These are phyloP conservation scores for Magnusiomyces paraingens DNA, from an alignment of 1,139 yeast genomes.

Conservation along the genomic window DNA sequence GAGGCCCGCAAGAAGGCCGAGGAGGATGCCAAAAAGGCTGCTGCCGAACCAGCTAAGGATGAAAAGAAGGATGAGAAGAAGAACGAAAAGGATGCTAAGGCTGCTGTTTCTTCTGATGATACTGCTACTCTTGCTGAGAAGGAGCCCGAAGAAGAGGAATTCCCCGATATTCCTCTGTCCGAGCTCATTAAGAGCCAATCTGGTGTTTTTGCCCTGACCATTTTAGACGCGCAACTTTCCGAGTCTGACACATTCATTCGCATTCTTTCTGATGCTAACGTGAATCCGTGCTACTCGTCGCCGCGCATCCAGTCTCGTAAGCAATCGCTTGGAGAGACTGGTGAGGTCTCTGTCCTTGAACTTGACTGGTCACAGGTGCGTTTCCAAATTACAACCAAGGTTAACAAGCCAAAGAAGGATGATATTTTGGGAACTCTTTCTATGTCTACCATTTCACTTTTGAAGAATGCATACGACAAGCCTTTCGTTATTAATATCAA, in stretches of 20 bases:
- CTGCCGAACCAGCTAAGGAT: slow-evolving; percentile 24
- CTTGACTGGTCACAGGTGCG: slow-evolving; percentile 64
- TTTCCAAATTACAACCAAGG: slow-evolving; percentile 52
- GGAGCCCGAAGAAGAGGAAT: slow-evolving; percentile 27
- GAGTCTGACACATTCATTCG: slow-evolving; percentile 58
- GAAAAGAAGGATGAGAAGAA: slow-evolving; percentile 26
- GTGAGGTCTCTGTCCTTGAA: slow-evolving; percentile 70
- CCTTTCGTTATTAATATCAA: slow-evolving; percentile 50
- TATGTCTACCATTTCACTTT: slow-evolving; percentile 61
- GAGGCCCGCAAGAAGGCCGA: slow-evolving; percentile 30
- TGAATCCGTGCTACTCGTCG: slow-evolving; percentile 54
- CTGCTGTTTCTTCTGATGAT: neutral
- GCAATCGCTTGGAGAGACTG: slow-evolving; percentile 40
- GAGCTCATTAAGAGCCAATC: slow-evolving; percentile 57
- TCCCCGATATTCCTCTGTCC: slow-evolving; percentile 49
- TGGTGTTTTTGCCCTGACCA: slow-evolving; percentile 69
- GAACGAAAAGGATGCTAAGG: slow-evolving; percentile 15
- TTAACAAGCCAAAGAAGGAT: slow-evolving; percentile 44
- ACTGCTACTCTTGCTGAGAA: slow-evolving; percentile 12
- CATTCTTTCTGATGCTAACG: slow-evolving; percentile 66
- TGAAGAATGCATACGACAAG: slow-evolving; percentile 56
- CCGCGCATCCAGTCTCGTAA: slow-evolving; percentile 36
- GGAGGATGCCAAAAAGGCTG: slow-evolving; percentile 31
- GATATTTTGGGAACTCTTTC: slow-evolving; percentile 57
- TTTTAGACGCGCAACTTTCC: slow-evolving; percentile 49